Conservation (phyloP, 345 rosid genomes). For the Melaleuca quinquenervia region DNA sequence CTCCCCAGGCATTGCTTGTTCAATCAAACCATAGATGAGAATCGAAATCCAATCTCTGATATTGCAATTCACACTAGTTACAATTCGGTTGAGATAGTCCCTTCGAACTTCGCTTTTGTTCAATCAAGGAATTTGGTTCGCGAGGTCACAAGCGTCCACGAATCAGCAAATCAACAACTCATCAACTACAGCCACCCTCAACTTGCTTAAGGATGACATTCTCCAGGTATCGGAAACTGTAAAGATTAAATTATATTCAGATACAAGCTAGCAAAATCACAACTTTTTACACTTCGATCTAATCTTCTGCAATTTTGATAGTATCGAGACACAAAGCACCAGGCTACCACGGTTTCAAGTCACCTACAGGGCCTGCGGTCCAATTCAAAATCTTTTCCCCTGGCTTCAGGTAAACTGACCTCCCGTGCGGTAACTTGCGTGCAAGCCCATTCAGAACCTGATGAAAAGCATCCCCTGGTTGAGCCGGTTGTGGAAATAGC, state of each 20-base stretch:
- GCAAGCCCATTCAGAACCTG: conserved; percentile 94
- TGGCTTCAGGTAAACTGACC: conserved; percentile 36
- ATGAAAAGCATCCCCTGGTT: conserved; percentile 93
- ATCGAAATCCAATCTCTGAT: not conserved
- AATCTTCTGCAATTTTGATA: not conserved
- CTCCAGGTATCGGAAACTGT: not conserved
- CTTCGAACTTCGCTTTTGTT: not conserved
- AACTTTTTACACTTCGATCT: not conserved
- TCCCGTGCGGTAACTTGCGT: conserved; percentile 77
- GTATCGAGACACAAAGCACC: not conserved
- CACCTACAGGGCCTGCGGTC: conserved; percentile 91
- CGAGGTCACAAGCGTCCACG: not conserved
- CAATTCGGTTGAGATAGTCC: not conserved
- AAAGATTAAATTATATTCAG: not conserved
- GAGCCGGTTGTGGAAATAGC: conserved; percentile 94
- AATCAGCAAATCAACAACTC: not conserved
- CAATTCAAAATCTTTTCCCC: conserved; percentile 75
- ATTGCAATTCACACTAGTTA: not conserved
- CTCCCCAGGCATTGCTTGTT: not conserved
- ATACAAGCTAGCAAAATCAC: not conserved
- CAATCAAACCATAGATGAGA: not conserved
- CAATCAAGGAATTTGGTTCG: not conserved
- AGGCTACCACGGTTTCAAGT: conserved; percentile 89
- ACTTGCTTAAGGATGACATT: not conserved
- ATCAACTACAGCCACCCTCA: not conserved